phyloP scores from a whole-genome alignment of 164 flowering plant species.

The Echeveria elegans region DNA sequence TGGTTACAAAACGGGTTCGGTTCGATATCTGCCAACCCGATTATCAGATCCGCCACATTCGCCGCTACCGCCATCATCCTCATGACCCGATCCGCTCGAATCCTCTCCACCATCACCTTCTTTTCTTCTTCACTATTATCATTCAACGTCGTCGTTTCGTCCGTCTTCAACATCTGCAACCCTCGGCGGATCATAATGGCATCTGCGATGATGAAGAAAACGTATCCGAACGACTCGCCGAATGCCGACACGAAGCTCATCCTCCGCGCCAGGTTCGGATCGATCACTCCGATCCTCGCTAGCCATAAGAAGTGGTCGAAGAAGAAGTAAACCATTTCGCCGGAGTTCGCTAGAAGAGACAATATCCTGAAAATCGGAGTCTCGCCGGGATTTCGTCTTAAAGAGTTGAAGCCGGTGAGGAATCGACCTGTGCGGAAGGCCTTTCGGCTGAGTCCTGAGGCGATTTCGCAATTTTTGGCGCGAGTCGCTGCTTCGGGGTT shows the following conservation, averaged over 20 bases:
- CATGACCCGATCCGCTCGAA: constrained; percentile 72
- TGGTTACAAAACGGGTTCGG: constrained; percentile 90
- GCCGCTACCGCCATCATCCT: constrained; percentile 88
- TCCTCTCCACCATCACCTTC: constrained; percentile 28
- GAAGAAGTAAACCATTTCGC: constrained; percentile 96
- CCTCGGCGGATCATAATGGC: constrained; percentile 50
- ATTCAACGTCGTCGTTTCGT: constrained; percentile 4
- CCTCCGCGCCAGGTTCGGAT: constrained; percentile 42
- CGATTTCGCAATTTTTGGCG: constrained; percentile 74
- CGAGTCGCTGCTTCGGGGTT: constrained; percentile 39
- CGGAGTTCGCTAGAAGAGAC: constrained; percentile 58
- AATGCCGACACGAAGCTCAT: constrained; percentile 93
- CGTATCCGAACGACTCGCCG: constrained; percentile 80
- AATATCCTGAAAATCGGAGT: constrained; percentile 40
- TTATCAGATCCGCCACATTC: constrained; percentile 73
- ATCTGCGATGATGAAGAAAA: constrained; percentile 67
- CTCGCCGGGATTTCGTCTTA: constrained; percentile 62
- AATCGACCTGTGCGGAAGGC: constrained; percentile 85
- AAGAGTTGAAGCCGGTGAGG: constrained; percentile 80
- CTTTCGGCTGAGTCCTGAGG: constrained; percentile 81
- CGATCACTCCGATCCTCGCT: constrained; percentile 66
- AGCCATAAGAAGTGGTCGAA: constrained; percentile 90
- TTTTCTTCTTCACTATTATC: constrained; percentile 11
- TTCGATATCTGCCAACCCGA: constrained; percentile 82
- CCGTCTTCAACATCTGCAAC: constrained; percentile 12